Conservation (phyloP, 768 basidiomycete species). For the Tylopilus subfusipes region DNA sequence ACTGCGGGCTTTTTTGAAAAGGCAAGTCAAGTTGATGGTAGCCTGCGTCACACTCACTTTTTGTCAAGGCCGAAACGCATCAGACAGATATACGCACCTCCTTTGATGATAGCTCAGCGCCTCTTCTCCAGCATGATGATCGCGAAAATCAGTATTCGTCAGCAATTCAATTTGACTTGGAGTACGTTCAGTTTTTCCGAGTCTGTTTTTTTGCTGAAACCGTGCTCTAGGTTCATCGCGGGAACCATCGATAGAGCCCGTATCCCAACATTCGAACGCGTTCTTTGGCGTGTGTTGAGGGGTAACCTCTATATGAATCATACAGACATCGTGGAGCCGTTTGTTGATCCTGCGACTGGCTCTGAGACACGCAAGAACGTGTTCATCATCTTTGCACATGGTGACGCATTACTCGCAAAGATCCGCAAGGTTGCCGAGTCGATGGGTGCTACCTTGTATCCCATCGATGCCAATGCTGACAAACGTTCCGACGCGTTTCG, state of each 20-base stretch:
- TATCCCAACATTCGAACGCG: constrained; percentile 91
- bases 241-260: constrained; percentile 94
- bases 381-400: constrained; percentile 99
- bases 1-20: constrained; percentile 95
- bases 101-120: constrained; percentile 88
- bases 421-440: constrained; percentile 98
- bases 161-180: constrained; percentile 76
- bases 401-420: constrained; percentile 87
- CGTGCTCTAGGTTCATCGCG: constrained; percentile 73
- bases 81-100: constrained; percentile 80
- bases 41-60: constrained; percentile 6
- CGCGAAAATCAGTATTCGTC: constrained; percentile 60
- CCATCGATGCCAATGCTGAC: constrained; percentile 92
- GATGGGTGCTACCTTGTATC: constrained; percentile 97
- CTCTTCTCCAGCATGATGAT: constrained; percentile 89
- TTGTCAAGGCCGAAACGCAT: constrained; percentile 66
- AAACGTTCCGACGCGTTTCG: constrained; percentile 87
- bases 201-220: neutral
- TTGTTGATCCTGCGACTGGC: constrained; percentile 82
- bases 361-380: constrained; percentile 93
- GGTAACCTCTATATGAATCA: constrained; percentile 99
- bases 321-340: constrained; percentile 90
- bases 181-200: constrained; percentile 46
- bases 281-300: constrained; percentile 95
- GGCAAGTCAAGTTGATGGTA: constrained; percentile 39